A percentile compares a stretch with the other conserved stretches of the same genome.
phyloP scores from a whole-genome alignment of 768 basidiomycete genomes.

The Fibroporia radiculosa region DNA sequence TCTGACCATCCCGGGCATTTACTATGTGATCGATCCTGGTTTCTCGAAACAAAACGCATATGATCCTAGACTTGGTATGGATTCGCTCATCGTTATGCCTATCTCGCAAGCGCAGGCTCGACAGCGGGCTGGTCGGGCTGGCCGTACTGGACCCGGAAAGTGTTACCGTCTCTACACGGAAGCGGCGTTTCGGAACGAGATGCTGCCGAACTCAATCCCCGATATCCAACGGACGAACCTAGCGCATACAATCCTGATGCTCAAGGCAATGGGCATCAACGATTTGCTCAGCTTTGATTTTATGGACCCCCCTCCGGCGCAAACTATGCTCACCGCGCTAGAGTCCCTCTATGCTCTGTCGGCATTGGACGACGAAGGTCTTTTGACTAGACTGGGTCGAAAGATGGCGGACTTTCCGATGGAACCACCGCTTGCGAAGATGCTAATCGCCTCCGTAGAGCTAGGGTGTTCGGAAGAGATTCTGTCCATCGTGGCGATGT shows the following conservation, averaged over 20 bases:
- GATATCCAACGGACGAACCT: conserved; percentile 97
- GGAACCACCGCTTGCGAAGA: conserved; percentile 94
- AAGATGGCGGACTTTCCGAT: conserved; percentile 99
- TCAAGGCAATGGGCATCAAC: conserved; percentile 99
- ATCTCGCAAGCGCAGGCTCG: conserved; percentile 98
- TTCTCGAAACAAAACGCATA: conserved; percentile 99
- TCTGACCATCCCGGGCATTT: conserved; percentile 96
- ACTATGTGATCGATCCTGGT: conserved; percentile 98
- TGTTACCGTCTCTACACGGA: conserved; percentile 98
- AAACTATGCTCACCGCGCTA: conserved; percentile 93
- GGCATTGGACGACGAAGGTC: conserved; percentile 93
- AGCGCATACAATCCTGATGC: conserved; percentile 84
- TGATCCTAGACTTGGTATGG: conserved; percentile 96
- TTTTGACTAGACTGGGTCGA: conserved; percentile 87
- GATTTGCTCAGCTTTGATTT: conserved; percentile 97
- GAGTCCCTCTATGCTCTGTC: conserved; percentile 93
- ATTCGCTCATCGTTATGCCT: conserved; percentile 96
- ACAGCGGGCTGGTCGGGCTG: conserved; percentile 92
- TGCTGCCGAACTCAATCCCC: conserved; percentile 95
- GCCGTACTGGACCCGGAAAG: conserved; percentile 96
- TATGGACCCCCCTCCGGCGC: conserved; percentile 98
- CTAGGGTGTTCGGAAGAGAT: conserved; percentile 98
- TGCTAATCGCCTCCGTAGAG: conserved; percentile 97
- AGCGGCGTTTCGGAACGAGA: conserved; percentile 96
- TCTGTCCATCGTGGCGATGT: conserved; percentile 93